Evolutionary conservation across 176 grass and related monocot genomes (phyloP).

Genomic region (Luzula sylvatica): DNA sequence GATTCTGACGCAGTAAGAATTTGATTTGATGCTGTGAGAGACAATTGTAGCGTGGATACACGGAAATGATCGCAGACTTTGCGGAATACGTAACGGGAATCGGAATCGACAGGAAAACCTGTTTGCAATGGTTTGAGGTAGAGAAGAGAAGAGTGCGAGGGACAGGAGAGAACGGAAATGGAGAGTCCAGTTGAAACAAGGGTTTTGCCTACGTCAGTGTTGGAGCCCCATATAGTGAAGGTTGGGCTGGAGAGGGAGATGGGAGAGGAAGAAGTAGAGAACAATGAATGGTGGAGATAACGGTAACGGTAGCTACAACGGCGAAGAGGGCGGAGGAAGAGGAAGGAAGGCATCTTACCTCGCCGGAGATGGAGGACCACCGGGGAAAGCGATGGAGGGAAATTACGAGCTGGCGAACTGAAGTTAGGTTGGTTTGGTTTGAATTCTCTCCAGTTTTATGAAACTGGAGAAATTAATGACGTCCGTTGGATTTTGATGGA

Average conservation of each 20-base stretch:
- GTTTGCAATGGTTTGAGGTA: conserved; percentile 95
- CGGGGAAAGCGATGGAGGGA: neutral
- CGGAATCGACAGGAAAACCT: conserved; percentile 71
- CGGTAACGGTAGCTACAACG: neutral
- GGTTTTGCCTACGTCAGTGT: conserved; percentile 93
- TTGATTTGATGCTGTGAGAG: conserved; percentile 48
- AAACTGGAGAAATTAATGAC: no score
- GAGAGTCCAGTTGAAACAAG: conserved; percentile 71
- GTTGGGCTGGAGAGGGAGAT: conserved; percentile 38
- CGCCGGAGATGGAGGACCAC: neutral
- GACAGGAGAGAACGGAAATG: conserved; percentile 34
- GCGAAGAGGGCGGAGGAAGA: neutral
- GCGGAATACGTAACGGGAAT: conserved; percentile 56
- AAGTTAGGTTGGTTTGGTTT: neutral
- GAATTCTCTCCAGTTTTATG: neutral
- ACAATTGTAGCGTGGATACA: neutral
- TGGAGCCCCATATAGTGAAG: conserved; percentile 68
- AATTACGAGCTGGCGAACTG: neutral
- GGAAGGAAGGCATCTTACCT: conserved; percentile 3
- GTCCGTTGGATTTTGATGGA: no score
- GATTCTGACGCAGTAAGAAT: conserved; percentile 38
- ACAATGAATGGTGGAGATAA: neutral
- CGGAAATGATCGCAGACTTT: conserved; percentile 34
- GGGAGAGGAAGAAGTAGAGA: neutral
- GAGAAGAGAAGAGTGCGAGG: conserved; percentile 23